Percentiles rank a stretch among this genome's conserved stretches.
phyloP scores from a whole-genome alignment of 371 early-diverging fungal genomes.

The Batrachochytrium dendrobatidis region DNA sequence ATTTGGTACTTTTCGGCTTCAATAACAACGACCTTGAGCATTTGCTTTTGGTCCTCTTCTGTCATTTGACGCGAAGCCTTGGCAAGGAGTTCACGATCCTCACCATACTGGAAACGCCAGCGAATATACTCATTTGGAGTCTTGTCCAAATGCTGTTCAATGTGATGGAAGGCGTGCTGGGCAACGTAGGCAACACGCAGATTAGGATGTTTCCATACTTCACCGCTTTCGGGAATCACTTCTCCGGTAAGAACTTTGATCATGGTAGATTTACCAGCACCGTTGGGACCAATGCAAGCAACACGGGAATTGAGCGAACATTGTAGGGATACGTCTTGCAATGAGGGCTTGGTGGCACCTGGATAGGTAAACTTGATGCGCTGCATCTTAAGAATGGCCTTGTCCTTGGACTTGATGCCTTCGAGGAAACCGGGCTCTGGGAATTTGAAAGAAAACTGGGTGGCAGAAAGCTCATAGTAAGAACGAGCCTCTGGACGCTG shows the following conservation, averaged over 20 bases:
- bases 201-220: conserved; percentile 72
- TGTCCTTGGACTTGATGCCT: conserved; percentile 73
- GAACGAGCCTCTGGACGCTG: conserved; percentile 66
- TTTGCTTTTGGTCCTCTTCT: conserved; percentile 59
- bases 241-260: conserved; percentile 82
- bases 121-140: conserved; percentile 82
- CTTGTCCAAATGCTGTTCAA: conserved; percentile 72
- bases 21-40: conserved; percentile 25
- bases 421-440: conserved; percentile 71
- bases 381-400: conserved; percentile 68
- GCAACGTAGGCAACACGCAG: conserved; percentile 84
- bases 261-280: conserved; percentile 79
- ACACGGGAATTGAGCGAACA: conserved; percentile 74
- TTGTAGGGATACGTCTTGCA: conserved; percentile 57
- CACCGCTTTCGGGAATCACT: conserved; percentile 53
- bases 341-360: conserved; percentile 53
- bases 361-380: conserved; percentile 67
- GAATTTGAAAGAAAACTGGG: conserved; percentile 66
- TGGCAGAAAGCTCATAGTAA: conserved; percentile 65
- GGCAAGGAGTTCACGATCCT: conserved; percentile 71
- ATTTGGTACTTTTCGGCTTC: conserved; percentile 46
- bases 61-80: conserved; percentile 66
- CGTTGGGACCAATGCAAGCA: conserved; percentile 74
- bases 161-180: conserved; percentile 85
- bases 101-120: conserved; percentile 79